A percentile compares a stretch with the other conserved stretches of the same genome.
These are phyloP conservation scores for Sergeia podlipaevii DNA, from an alignment of 208 protist genomes.

Conservation along the genomic window DNA sequence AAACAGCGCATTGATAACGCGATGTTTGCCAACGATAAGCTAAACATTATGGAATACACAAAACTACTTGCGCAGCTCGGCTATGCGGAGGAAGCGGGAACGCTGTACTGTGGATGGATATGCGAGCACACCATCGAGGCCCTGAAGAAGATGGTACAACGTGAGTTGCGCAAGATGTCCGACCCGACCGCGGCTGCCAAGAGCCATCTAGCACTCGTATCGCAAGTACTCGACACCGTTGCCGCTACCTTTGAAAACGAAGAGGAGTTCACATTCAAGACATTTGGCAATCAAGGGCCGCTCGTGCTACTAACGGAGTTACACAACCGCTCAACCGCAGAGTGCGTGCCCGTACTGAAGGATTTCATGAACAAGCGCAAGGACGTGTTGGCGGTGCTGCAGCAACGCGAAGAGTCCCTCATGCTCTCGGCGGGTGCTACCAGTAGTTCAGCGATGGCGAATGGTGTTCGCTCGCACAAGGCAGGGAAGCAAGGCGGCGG, in stretches of 20 bases:
- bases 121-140: conserved; percentile 56
- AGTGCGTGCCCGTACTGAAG: conserved; percentile 73
- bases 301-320: conserved; percentile 53
- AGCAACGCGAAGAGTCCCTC: conserved; percentile 23
- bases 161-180: conserved; percentile 73
- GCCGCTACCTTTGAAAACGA: conserved; percentile 74
- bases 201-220: conserved; percentile 77
- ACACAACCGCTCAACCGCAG: conserved; percentile 53
- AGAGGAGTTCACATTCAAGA: conserved; percentile 55
- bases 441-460: neutral
- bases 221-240: conserved; percentile 72
- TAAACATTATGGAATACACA: conserved; percentile 54
- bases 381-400: conserved; percentile 28
- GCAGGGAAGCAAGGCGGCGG: neutral
- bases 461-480: neutral
- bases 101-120: conserved; percentile 63
- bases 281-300: conserved; percentile 48
- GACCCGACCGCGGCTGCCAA: conserved; percentile 49
- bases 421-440: neutral
- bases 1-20: conserved; percentile 12
- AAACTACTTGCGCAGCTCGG: conserved; percentile 48
- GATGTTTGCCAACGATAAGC: conserved; percentile 84
- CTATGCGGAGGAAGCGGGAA: conserved; percentile 25
- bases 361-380: conserved; percentile 68
- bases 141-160: conserved; percentile 56